phyloP scores from a whole-genome alignment of 768 basidiomycete species.

The Boletus huronensis region DNA sequence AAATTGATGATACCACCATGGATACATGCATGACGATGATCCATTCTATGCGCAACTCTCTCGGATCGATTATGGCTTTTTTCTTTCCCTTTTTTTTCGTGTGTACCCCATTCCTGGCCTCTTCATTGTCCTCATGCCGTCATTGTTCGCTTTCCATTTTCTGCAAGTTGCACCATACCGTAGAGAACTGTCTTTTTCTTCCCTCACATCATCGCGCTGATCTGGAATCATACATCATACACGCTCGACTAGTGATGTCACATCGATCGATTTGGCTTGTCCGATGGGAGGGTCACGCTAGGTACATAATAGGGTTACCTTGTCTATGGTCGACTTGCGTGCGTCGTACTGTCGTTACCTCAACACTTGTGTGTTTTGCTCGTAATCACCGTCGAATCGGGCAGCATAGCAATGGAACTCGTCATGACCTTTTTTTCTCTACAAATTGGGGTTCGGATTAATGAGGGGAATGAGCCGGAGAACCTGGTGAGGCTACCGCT shows the following conservation, averaged over 20 bases:
- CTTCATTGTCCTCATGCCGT: background rate
- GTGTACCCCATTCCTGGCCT: background rate
- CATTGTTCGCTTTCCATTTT: background rate
- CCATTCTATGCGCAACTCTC: conserved; percentile 4
- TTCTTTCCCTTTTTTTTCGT: background rate
- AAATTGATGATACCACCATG: conserved; percentile 3
- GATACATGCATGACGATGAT: background rate
- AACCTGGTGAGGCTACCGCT: background rate
- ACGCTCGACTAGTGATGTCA: background rate
- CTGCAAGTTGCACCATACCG: background rate
- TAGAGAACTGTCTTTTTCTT: background rate
- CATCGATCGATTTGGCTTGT: background rate
- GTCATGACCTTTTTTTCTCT: no score
- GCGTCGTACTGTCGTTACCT: no score
- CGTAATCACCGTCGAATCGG: no score
- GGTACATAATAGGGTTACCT: no score
- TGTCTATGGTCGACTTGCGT: no score
- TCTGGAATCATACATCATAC: background rate
- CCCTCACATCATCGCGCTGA: background rate
- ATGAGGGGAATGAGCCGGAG: no score
- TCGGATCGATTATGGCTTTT: background rate
- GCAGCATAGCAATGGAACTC: no score
- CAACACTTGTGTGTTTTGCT: no score
- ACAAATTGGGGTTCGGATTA: no score
- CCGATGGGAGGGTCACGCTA: background rate